Conservation (phyloP, 345 rosid genomes). For the Jatropha curcas region DNA sequence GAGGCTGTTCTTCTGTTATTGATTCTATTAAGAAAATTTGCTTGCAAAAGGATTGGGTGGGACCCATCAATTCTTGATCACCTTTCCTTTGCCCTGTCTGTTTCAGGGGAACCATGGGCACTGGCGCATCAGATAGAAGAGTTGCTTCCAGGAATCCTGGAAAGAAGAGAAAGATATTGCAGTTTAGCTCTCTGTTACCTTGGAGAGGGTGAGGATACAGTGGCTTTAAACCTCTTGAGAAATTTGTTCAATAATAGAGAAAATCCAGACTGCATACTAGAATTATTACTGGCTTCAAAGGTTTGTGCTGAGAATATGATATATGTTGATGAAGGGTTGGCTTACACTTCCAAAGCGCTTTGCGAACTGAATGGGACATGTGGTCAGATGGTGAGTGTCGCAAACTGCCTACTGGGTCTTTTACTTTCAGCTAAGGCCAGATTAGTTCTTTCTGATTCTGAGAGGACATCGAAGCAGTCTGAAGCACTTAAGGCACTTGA, state of each 20-base stretch:
- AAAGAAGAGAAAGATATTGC: slow-evolving; percentile 57
- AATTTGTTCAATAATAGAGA: slow-evolving; percentile 45
- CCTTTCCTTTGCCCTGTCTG: slow-evolving; percentile 70
- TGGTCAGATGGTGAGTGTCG: slow-evolving; percentile 50
- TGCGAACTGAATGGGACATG: slow-evolving; percentile 38
- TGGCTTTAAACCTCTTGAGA: slow-evolving; percentile 63
- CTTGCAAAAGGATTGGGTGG: slow-evolving; percentile 61
- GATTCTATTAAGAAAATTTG: slow-evolving; percentile 63
- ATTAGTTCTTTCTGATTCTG: slow-evolving; percentile 46
- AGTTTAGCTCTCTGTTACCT: slow-evolving; percentile 63
- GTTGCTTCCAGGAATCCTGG: slow-evolving; percentile 62
- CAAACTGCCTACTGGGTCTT: slow-evolving; percentile 49
- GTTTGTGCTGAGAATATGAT: slow-evolving; percentile 41
- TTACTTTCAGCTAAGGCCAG: slow-evolving; percentile 56
- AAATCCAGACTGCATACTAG: slow-evolving; percentile 55
- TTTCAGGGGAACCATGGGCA: slow-evolving; percentile 61
- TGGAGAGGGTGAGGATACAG: slow-evolving; percentile 66
- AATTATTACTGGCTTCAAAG: slow-evolving; percentile 64
- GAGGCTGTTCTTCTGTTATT: slow-evolving; percentile 79
- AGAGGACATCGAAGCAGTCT: slow-evolving; percentile 49
- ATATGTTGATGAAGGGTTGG: slow-evolving; percentile 56
- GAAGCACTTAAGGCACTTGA: slow-evolving; percentile 62
- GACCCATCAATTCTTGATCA: slow-evolving; percentile 80
- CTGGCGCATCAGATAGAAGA: slow-evolving; percentile 64
- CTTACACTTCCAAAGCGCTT: slow-evolving; percentile 53